A percentile compares a stretch with the other conserved stretches of the same genome.
phyloP scores from a whole-genome alignment of 1,284 basidiomycete species.

The Boletellus dicymbophilus region DNA sequence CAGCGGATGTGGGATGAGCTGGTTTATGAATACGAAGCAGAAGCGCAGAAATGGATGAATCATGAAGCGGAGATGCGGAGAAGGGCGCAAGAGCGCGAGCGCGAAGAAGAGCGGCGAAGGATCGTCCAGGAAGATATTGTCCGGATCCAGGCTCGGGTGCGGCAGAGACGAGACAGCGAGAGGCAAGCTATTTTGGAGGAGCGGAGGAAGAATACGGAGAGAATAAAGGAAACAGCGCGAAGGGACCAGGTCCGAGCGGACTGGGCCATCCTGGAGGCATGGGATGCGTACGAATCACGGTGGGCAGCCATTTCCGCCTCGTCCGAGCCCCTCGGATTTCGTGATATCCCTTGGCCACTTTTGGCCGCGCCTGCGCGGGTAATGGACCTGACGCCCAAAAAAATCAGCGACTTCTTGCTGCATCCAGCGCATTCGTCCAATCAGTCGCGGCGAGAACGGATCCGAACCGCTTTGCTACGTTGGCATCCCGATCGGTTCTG shows the following conservation, averaged over 20 bases:
- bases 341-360: slow-evolving; percentile 71
- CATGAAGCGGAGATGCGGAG: slow-evolving; percentile 47
- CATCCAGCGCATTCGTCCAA: slow-evolving; percentile 60
- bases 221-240: slow-evolving; percentile 33
- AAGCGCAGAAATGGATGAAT: slow-evolving; percentile 53
- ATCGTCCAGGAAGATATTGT: slow-evolving; percentile 48
- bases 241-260: slow-evolving; percentile 41
- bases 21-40: slow-evolving; percentile 47
- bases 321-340: slow-evolving; percentile 52
- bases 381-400: slow-evolving; percentile 50
- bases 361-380: slow-evolving; percentile 41
- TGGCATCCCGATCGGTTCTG: slow-evolving; percentile 81
- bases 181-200: slow-evolving; percentile 42
- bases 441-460: slow-evolving; percentile 60
- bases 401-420: slow-evolving; percentile 57
- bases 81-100: slow-evolving; percentile 41
- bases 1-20: slow-evolving; percentile 51
- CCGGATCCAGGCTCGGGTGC: slow-evolving; percentile 47
- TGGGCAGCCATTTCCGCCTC: slow-evolving; percentile 53
- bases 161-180: slow-evolving; percentile 48
- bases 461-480: slow-evolving; percentile 61
- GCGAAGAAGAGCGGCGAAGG: slow-evolving; percentile 42
- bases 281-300: slow-evolving; percentile 59
- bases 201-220: slow-evolving; percentile 31
- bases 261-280: slow-evolving; percentile 48